phyloP scores from a whole-genome alignment of 2,329 filamentous ascomycete genomes.

The Monilinia polystroma region DNA sequence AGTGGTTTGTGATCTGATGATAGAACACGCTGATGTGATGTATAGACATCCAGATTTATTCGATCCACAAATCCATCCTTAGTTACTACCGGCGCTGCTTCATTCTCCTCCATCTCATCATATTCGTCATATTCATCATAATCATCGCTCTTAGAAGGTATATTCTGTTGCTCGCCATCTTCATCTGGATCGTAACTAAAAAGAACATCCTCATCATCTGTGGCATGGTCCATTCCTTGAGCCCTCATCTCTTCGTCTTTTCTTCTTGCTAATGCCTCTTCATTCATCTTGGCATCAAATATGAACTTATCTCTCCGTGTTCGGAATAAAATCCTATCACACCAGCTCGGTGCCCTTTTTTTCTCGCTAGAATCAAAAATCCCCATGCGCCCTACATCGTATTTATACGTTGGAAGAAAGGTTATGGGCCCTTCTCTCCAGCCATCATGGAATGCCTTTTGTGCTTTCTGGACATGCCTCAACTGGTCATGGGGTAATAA shows the following conservation, averaged over 20 bases:
- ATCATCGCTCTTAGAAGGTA: slow-evolving; percentile 39
- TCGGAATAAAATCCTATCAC: slow-evolving; percentile 86
- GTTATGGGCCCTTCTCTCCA: slow-evolving; percentile 87
- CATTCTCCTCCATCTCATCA: slow-evolving; percentile 43
- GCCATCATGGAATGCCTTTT: slow-evolving; percentile 84
- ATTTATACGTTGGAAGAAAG: slow-evolving; percentile 96
- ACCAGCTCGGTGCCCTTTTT: slow-evolving; percentile 90
- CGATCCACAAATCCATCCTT: slow-evolving; percentile 58
- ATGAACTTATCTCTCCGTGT: slow-evolving; percentile 68
- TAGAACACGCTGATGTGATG: slow-evolving; percentile 82
- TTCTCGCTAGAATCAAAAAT: slow-evolving; percentile 97
- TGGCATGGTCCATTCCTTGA: slow-evolving; percentile 69
- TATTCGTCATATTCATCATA: slow-evolving; percentile 54
- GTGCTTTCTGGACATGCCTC: slow-evolving; percentile 65
- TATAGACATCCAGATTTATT: slow-evolving; percentile 65
- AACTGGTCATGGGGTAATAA: slow-evolving; percentile 90
- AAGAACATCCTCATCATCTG: slow-evolving; percentile 76
- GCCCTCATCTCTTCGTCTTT: slow-evolving; percentile 84
- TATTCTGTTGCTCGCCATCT: slow-evolving; percentile 58
- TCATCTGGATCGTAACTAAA: slow-evolving; percentile 88
- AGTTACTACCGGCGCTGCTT: slow-evolving; percentile 50
- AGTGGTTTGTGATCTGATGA: slow-evolving; percentile 97
- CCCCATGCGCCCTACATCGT: slow-evolving; percentile 89
- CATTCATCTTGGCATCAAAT: slow-evolving; percentile 61
- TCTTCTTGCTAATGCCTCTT: slow-evolving; percentile 65